These are phyloP conservation scores for Cercospora sp. DNA, from an alignment of 2,329 filamentous ascomycete species.

Conservation along the genomic window DNA sequence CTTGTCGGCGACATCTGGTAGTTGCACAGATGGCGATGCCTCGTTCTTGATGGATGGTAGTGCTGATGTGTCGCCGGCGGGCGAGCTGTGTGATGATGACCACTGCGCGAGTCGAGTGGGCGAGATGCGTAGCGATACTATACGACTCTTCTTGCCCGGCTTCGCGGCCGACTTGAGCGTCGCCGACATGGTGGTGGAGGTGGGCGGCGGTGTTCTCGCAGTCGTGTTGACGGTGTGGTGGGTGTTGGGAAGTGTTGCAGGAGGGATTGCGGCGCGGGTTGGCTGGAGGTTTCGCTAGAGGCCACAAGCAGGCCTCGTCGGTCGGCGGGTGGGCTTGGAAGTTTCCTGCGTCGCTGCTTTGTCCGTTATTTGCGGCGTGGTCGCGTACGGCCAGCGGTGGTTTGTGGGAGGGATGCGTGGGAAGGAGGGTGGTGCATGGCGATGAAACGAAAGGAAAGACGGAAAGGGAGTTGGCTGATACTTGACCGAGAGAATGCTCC, in stretches of 20 bases:
- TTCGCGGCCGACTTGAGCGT: conserved; percentile 31
- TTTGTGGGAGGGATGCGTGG: background rate
- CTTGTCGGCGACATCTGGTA: conserved; percentile 42
- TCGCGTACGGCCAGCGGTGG: background rate
- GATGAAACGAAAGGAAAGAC: background rate
- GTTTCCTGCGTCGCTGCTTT: background rate
- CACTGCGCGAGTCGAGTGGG: conserved; percentile 33
- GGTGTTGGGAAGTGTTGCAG: background rate
- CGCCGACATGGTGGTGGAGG: conserved; percentile 27
- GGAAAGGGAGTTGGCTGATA: conserved; percentile 4
- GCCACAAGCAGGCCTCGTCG: background rate
- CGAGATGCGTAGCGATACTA: conserved; percentile 34
- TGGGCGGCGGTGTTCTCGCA: background rate
- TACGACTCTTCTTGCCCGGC: conserved; percentile 34
- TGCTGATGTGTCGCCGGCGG: conserved; percentile 11
- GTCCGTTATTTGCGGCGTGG: background rate
- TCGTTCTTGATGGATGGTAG: conserved; percentile 37
- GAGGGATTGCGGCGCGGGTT: background rate
- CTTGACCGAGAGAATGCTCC: background rate
- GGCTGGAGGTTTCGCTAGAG: background rate
- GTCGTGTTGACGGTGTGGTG: background rate
- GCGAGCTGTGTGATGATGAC: conserved; percentile 30
- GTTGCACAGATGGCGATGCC: conserved; percentile 37
- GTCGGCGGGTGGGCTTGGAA: background rate
- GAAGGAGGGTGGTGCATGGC: conserved; percentile 2